phyloP scores from a whole-genome alignment of 495 filamentous ascomycete species.

The Xylaria flabelliformis region DNA sequence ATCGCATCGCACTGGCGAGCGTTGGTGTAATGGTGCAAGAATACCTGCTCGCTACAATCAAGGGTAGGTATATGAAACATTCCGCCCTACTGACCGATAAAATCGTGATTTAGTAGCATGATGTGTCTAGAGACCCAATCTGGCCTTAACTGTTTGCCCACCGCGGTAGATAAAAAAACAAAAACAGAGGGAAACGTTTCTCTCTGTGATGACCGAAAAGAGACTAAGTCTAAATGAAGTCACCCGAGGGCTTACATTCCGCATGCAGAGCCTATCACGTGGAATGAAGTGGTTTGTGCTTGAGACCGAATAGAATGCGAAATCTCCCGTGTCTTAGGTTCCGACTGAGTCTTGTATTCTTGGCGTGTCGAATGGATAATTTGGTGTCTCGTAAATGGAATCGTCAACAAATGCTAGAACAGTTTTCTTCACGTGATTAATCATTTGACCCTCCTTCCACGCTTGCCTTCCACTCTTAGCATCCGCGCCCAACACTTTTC shows the following conservation, averaged over 20 bases:
- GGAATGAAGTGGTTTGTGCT: neutral
- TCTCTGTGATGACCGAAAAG: neutral
- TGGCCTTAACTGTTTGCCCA: neutral
- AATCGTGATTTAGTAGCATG: neutral
- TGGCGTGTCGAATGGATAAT: no score
- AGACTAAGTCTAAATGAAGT: neutral
- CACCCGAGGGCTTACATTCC: neutral
- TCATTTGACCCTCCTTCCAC: no score
- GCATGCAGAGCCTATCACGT: neutral
- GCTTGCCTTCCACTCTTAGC: no score
- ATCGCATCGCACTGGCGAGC: neutral
- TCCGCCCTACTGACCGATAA: neutral
- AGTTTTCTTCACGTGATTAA: no score
- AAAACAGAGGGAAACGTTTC: neutral
- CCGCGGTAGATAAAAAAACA: no score
- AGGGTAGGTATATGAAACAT: neutral
- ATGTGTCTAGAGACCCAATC: neutral
- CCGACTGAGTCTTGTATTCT: no score
- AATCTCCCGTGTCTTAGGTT: no score
- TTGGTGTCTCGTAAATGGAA: no score
- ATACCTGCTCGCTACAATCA: neutral
- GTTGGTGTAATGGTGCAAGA: neutral
- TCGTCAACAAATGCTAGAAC: no score
- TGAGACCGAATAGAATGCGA: neutral
- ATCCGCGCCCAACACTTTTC: no score